These are phyloP conservation scores for Knufia petricola DNA, from an alignment of 2,329 filamentous ascomycete genomes.

Conservation along the genomic window DNA sequence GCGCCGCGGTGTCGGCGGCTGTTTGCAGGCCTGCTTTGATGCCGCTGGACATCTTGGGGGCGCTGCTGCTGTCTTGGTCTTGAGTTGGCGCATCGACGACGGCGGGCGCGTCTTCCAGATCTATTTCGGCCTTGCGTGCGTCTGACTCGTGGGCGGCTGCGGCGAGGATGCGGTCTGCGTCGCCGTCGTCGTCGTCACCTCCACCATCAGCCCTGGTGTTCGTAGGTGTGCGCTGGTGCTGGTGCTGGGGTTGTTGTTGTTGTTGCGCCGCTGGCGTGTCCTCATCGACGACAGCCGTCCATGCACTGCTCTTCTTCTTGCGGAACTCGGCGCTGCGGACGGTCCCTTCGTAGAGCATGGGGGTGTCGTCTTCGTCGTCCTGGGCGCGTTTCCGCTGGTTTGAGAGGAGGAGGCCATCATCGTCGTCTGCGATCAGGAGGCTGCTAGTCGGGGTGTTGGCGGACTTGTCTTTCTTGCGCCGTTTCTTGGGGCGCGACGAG, in stretches of 20 bases:
- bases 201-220: no score
- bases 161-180: constrained; percentile 69
- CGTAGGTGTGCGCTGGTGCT: no score
- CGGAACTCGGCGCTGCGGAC: constrained; percentile 47
- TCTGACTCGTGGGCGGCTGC: constrained; percentile 59
- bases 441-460: constrained; percentile 33
- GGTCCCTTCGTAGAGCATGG: constrained; percentile 22
- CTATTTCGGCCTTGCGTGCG: constrained; percentile 37
- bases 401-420: constrained; percentile 21
- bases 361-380: constrained; percentile 32
- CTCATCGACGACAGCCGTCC: constrained; percentile 48
- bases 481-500: constrained; percentile 43
- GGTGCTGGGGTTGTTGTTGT: no score
- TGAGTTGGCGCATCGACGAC: constrained; percentile 31
- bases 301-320: constrained; percentile 65
- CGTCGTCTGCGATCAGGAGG: constrained; percentile 34
- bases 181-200: constrained; percentile 49
- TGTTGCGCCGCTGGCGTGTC: constrained; percentile 27
- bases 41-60: constrained; percentile 75
- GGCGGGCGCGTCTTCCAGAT: constrained; percentile 40
- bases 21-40: constrained; percentile 80
- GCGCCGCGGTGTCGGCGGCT: constrained; percentile 64
- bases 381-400: constrained; percentile 27
- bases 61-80: no score
- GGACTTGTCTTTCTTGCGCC: constrained; percentile 44